Conservation (phyloP, 139 green algal species). For the Pseudopediastrum boryanum region DNA sequence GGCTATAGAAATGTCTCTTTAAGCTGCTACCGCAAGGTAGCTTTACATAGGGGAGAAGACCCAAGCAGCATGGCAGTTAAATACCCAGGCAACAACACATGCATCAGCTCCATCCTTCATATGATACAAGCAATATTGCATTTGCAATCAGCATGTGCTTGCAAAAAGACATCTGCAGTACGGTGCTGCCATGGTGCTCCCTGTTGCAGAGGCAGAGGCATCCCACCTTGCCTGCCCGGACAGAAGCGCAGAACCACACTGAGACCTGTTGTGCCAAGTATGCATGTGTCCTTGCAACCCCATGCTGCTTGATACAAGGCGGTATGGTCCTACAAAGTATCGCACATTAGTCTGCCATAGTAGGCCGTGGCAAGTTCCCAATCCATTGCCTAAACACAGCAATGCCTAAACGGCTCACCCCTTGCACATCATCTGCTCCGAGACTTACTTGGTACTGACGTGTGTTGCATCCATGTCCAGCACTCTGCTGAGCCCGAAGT, state of each 20-base stretch:
- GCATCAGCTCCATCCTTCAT: no score
- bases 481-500: constrained; percentile 69
- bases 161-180: no score
- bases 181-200: no score
- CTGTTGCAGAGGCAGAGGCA: no score
- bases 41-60: no score
- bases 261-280: neutral
- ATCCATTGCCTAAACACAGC: neutral
- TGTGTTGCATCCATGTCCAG: constrained; percentile 35
- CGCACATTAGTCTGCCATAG: neutral
- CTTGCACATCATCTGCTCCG: neutral
- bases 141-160: no score
- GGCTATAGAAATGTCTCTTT: no score
- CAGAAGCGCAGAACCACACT: neutral
- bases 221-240: no score
- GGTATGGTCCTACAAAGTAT: neutral
- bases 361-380: neutral
- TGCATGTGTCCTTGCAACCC: neutral
- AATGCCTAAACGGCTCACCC: neutral
- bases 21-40: no score
- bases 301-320: neutral
- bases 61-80: no score
- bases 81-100: no score
- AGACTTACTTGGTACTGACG: constrained; percentile 36
- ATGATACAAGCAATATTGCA: no score